These are phyloP conservation scores for Rhodamnia argentea DNA, from an alignment of 345 rosid species.

Conservation along the genomic window DNA sequence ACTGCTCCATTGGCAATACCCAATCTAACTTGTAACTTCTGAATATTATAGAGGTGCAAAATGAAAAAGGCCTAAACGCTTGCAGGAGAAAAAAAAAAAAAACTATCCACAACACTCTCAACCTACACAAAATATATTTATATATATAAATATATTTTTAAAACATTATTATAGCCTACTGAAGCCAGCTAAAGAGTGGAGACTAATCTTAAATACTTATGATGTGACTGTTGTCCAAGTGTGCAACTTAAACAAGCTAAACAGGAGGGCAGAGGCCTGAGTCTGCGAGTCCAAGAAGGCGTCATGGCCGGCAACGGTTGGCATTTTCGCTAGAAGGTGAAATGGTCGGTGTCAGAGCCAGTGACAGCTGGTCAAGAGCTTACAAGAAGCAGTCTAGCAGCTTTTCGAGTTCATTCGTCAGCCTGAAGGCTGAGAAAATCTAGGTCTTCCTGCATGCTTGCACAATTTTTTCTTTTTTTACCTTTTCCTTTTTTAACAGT, in stretches of 20 bases:
- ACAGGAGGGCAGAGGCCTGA: background rate
- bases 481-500: background rate
- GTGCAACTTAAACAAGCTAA: background rate
- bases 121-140: background rate
- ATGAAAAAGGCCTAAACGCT: background rate
- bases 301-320: background rate
- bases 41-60: background rate
- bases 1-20: background rate
- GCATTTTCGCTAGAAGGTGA: background rate
- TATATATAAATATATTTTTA: background rate
- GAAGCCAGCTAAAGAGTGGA: background rate
- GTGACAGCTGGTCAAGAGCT: background rate
- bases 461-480: background rate
- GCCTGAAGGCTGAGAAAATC: background rate
- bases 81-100: background rate
- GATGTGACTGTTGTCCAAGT: background rate
- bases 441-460: background rate
- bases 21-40: background rate
- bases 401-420: background rate
- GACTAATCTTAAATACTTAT: background rate
- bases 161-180: background rate
- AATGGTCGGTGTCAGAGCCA: background rate
- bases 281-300: background rate
- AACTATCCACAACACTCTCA: background rate
- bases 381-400: background rate